Base-by-base conservation (phyloP, 768 basidiomycete genomes). In the Phallus indusiatus region DNA sequence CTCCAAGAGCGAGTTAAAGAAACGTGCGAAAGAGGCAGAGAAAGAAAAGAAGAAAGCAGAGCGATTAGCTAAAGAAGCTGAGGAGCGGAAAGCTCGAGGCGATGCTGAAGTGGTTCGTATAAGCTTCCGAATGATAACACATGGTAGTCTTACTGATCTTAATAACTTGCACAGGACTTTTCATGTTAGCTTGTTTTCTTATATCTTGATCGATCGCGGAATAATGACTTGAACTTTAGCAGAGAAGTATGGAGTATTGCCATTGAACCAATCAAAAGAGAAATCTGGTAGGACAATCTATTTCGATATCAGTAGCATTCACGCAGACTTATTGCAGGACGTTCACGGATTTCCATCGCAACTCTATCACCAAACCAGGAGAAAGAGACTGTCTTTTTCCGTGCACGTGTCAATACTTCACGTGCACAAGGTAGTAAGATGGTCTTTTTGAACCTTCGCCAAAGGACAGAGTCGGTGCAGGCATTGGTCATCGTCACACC, bases 381-480 rank as follows among this genome's bases (percentile, higher is more conserved):
- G 62, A 92, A 85, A 6, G 76, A 94, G 68, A 80, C 76, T 6
- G 87, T 97, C 54, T 74, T 90, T 60, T 75, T 98, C 61, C 88
- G 95, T 64, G 94, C 93, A 12, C 84, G 96, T 57, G 78, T 99
- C 48, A 92, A 95, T 70, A 94, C 88, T 16, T 86, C 88, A 24
- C 86, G 96, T 56, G 88, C 90, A 0, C 91, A 96, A 71, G 93
- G 90, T 64, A 90, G 83, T 74, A 99, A 93, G 76, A 93, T 97
- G 84, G 89, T 90, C 54, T 99, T 99, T 74, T 74, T 98, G 55
- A 85, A 86, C 68, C 79, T 99, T 57, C 88, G 95, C 60, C 95
- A 99, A 71, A 82, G 89, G 65, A 85, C 80, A 14, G 79, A 87
- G 67, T 79, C 94, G 0, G 84, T 99, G 9, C 95, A 98, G 70